phyloP scores from a whole-genome alignment of 805 yeast genomes.

The Ogataea methanolica region DNA sequence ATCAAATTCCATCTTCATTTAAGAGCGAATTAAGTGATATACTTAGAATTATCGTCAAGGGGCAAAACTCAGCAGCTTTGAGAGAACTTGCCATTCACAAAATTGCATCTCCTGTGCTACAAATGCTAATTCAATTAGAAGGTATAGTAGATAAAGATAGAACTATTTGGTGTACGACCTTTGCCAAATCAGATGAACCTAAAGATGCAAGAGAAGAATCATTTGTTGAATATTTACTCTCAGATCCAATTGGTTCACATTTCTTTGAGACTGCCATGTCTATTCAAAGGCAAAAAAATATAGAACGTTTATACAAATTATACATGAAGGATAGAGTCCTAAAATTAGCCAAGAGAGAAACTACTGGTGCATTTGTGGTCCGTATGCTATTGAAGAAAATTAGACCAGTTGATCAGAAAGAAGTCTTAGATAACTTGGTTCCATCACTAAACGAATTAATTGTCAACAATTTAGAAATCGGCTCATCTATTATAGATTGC shows the following conservation, averaged over 20 bases:
- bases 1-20: conserved; percentile 67
- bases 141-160: conserved; percentile 75
- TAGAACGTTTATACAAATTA: conserved; percentile 61
- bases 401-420: conserved; percentile 57
- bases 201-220: conserved; percentile 63
- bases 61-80: conserved; percentile 39
- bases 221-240: conserved; percentile 75
- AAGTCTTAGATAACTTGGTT: conserved; percentile 57
- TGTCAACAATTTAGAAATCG: conserved; percentile 67
- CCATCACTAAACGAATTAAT: conserved; percentile 62
- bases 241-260: conserved; percentile 92
- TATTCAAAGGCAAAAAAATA: conserved; percentile 60
- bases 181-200: conserved; percentile 45
- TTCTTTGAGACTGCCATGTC: conserved; percentile 72
- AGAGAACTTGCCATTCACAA: conserved; percentile 76
- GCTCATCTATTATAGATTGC: conserved; percentile 61
- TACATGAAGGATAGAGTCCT: conserved; percentile 73
- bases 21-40: conserved; percentile 53
- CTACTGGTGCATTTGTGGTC: conserved; percentile 79
- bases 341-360: conserved; percentile 73
- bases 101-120: conserved; percentile 84
- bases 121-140: conserved; percentile 72
- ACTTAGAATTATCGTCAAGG: conserved; percentile 35
- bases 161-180: conserved; percentile 61
- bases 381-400: conserved; percentile 64